phyloP scores from a whole-genome alignment of 2,329 filamentous ascomycete species.

The Colletotrichum graminicola region DNA sequence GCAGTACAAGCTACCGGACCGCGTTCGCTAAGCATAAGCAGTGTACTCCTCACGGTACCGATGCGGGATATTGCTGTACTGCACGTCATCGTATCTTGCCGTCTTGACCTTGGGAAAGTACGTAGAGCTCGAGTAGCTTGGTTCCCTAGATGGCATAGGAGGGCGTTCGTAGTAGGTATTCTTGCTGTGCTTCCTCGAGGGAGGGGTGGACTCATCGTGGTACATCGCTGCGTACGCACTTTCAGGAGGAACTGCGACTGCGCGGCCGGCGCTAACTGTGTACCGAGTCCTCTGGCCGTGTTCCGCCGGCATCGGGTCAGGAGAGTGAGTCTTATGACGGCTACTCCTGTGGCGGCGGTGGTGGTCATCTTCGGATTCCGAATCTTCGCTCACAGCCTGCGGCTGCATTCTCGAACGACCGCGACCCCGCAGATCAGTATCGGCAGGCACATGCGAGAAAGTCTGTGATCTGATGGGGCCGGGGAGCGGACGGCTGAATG shows the following conservation, averaged over 20 bases:
- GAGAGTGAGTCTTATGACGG: slow-evolving; percentile 52
- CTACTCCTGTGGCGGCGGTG: slow-evolving; percentile 49
- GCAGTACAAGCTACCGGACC: neutral
- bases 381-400: slow-evolving; percentile 50
- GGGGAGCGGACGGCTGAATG: slow-evolving; percentile 48
- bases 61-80: slow-evolving; percentile 48
- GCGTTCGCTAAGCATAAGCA: neutral
- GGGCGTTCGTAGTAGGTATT: slow-evolving; percentile 45
- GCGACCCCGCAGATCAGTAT: slow-evolving; percentile 51
- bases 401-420: slow-evolving; percentile 53
- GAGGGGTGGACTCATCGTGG: slow-evolving; percentile 28
- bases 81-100: slow-evolving; percentile 50
- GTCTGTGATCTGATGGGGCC: slow-evolving; percentile 50
- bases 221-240: slow-evolving; percentile 46
- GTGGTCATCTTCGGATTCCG: slow-evolving; percentile 52
- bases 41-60: slow-evolving; percentile 46
- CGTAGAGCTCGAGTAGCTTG: slow-evolving; percentile 48
- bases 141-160: slow-evolving; percentile 48
- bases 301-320: slow-evolving; percentile 45
- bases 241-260: slow-evolving; percentile 44
- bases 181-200: slow-evolving; percentile 27
- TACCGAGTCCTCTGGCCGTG: slow-evolving; percentile 35
- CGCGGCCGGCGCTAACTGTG: slow-evolving; percentile 44
- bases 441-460: slow-evolving; percentile 46
- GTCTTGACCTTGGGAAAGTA: slow-evolving; percentile 51